Percentiles rank a stretch among this genome's conserved stretches.
phyloP scores from a whole-genome alignment of 2,329 filamentous ascomycete species.

The Hypocrella siamensis region DNA sequence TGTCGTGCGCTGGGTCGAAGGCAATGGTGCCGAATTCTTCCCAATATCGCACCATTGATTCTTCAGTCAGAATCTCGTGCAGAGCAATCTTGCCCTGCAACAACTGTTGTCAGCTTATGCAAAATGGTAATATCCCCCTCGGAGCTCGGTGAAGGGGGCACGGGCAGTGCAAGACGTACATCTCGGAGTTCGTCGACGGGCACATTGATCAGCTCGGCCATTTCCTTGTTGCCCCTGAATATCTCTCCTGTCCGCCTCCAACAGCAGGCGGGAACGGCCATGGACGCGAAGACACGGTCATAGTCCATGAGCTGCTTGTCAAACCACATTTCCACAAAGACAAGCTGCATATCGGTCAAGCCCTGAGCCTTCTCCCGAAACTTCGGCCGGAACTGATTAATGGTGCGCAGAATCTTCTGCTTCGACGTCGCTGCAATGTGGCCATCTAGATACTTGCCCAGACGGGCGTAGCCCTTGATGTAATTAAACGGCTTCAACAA shows the following conservation, averaged over 20 bases:
- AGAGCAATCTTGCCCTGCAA: conserved; percentile 77
- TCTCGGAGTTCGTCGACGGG: conserved; percentile 83
- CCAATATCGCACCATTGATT: conserved; percentile 93
- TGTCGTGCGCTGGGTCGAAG: conserved; percentile 87
- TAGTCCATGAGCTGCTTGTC: conserved; percentile 94
- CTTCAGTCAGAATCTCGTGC: conserved; percentile 90
- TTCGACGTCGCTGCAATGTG: conserved; percentile 72
- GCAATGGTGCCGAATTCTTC: conserved; percentile 98
- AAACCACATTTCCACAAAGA: conserved; percentile 98
- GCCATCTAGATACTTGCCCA: conserved; percentile 83
- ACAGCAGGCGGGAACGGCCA: conserved; percentile 95
- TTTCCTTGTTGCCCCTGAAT: conserved; percentile 93
- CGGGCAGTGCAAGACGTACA: conserved; percentile 34
- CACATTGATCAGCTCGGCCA: conserved; percentile 91
- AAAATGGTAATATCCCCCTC: background rate
- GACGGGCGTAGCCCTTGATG: conserved; percentile 81
- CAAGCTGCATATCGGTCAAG: conserved; percentile 83
- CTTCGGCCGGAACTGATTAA: conserved; percentile 87
- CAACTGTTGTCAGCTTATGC: background rate
- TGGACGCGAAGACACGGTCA: conserved; percentile 93
- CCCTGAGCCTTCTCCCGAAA: conserved; percentile 90
- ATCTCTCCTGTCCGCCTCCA: conserved; percentile 97
- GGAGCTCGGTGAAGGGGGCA: background rate
- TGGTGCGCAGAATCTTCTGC: conserved; percentile 78
- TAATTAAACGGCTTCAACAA: conserved; percentile 96